Evolutionary conservation across 441 rosid species (phyloP), one percentile per base, ranked within the genome.

Genomic region (Syzygium malaccense): DNA sequence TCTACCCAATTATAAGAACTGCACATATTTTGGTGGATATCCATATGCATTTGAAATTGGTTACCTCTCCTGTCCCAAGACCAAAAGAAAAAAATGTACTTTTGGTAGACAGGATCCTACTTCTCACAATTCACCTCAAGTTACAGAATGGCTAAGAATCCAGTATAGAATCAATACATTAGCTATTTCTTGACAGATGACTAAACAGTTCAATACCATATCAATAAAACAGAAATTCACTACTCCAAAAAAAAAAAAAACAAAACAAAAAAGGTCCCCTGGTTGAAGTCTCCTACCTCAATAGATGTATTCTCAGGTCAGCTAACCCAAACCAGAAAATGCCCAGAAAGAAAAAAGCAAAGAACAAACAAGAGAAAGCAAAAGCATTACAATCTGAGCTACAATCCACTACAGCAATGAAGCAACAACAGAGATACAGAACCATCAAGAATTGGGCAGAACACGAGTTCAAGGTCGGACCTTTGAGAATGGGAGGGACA

Each of bases 401-500:
- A 26, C 55, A 30, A 55, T 25, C 51, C 64, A 32, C 26, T 33
- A 83, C 64, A 64, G 55, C 89, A 85, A 85, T 55, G 79, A 87
- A 58, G 75, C 75, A 85, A 18, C 6, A 86, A 62, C 37, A 6
- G 8, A 71, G 45, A 11, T 30, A 55, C 62, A 48, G 7, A 4
- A 3, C 55, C 30, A 54, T 17, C 18, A 62, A 79, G 32, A 32
- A 78, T 51, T 30, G 37, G 45, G 41, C 85, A 64, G 33, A 78
- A 87, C 87, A 79, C 55, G 85, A 58, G 17, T 86, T 4, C 51
- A 87, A 66, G 83, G 12, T 87, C 89, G 48, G 91, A 97, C 97
- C 98, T 90, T 91, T 92, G 86, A 94, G 88, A 90, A 93, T 26
- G 88, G 92, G 89, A 86, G 94, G 89, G 91, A 92, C 55, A 33